phyloP scores from a whole-genome alignment of 768 basidiomycete genomes.

The Lactifluus pinguis region DNA sequence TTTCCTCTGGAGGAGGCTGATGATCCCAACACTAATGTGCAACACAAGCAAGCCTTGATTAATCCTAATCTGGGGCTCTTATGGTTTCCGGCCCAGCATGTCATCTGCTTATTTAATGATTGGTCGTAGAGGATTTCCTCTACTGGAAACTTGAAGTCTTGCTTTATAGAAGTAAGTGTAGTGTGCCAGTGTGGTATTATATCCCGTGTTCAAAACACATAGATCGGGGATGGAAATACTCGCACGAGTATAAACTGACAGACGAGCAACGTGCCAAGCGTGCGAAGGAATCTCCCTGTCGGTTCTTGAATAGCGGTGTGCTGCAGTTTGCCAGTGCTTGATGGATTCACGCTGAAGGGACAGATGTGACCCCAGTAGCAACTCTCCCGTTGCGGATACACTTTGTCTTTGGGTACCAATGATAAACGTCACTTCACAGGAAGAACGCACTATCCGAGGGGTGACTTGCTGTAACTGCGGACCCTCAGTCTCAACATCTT shows the following conservation, averaged over 20 bases:
- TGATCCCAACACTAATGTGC: neutral
- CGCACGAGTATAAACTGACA: conserved; percentile 68
- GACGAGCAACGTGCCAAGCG: conserved; percentile 65
- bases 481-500: neutral
- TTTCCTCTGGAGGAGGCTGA: conserved; percentile 1
- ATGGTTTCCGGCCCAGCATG: neutral
- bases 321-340: neutral
- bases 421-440: no score
- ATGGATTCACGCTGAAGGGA: conserved; percentile 45
- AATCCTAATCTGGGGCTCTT: conserved; percentile 32
- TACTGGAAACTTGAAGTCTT: conserved; percentile 69
- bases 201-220: neutral
- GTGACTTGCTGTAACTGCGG: neutral
- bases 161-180: conserved; percentile 53
- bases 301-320: conserved; percentile 71
- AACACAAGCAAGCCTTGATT: conserved; percentile 1
- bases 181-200: neutral
- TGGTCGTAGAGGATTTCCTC: conserved; percentile 62
- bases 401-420: no score
- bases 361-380: conserved; percentile 84
- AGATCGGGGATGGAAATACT: conserved; percentile 57
- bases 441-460: conserved; percentile 31
- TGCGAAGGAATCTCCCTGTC: conserved; percentile 81
- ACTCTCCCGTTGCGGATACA: no score
- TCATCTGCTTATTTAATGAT: conserved; percentile 7